A percentile compares a stretch with the other conserved stretches of the same genome.
These are phyloP conservation scores for Acanthamoeba triangularis DNA, from an alignment of 208 protist genomes.

Conservation along the genomic window DNA sequence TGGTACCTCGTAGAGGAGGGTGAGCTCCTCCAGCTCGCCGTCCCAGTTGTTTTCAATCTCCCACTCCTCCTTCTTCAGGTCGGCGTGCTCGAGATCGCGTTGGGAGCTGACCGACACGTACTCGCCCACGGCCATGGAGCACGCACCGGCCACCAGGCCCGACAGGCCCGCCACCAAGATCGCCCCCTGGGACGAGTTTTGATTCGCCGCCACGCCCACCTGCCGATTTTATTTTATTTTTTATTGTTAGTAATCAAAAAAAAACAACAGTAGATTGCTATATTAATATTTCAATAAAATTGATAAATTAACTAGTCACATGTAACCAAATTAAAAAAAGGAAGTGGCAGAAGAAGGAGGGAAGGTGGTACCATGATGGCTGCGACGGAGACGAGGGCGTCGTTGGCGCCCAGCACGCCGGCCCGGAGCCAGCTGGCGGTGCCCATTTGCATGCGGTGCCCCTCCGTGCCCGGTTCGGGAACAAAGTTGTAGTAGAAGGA, in stretches of 20 bases:
- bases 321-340: no score
- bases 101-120: slow-evolving; percentile 74
- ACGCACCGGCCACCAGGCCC: slow-evolving; percentile 59
- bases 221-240: neutral
- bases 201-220: slow-evolving; percentile 15
- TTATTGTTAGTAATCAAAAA: no score
- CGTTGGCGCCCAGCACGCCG: slow-evolving; percentile 67
- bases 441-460: neutral
- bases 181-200: neutral
- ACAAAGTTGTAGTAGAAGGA: no score
- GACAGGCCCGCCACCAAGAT: slow-evolving; percentile 43
- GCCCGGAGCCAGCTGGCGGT: slow-evolving; percentile 51
- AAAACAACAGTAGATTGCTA: neutral
- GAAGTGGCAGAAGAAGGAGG: no score
- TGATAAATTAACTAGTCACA: neutral
- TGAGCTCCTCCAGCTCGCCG: slow-evolving; percentile 60
- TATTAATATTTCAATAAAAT: neutral
- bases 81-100: slow-evolving; percentile 66
- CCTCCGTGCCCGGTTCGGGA: no score
- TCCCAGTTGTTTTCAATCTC: slow-evolving; percentile 13
- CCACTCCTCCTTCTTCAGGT: slow-evolving; percentile 66
- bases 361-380: neutral
- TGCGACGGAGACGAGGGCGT: slow-evolving; percentile 74
- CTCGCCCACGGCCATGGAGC: slow-evolving; percentile 77
- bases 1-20: no score